Evolutionary conservation across 1,284 basidiomycete species (phyloP).

Genomic region (Testicularia cyperi): DNA sequence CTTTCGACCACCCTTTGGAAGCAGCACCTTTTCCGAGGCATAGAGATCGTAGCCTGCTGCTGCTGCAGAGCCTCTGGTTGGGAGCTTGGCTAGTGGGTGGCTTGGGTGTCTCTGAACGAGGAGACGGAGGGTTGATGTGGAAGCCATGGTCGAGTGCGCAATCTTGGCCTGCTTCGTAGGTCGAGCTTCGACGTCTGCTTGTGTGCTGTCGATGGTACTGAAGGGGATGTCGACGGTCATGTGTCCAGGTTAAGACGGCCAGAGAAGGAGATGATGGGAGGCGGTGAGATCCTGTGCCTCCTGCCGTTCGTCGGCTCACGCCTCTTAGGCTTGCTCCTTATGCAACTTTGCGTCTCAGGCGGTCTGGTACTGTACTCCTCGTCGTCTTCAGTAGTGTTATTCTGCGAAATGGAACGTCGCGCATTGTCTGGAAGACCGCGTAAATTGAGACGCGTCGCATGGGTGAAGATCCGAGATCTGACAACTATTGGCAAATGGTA

Average conservation of each 20-base stretch:
- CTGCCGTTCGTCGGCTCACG: too few relatives aligned
- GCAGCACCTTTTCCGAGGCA: slow-evolving; percentile 65
- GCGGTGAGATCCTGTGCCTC: too few relatives aligned
- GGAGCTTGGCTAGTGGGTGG: slow-evolving; percentile 72
- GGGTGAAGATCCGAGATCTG: too few relatives aligned
- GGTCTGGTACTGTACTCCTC: too few relatives aligned
- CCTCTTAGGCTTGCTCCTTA: too few relatives aligned
- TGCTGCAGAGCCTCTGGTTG: slow-evolving; percentile 80
- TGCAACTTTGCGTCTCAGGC: too few relatives aligned
- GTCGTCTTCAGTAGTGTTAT: too few relatives aligned
- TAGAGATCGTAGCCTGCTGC: slow-evolving; percentile 95
- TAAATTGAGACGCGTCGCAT: too few relatives aligned
- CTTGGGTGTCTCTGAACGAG: slow-evolving; percentile 80
- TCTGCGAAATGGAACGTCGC: too few relatives aligned
- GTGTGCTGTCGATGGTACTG: neutral
- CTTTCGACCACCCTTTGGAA: slow-evolving; percentile 70
- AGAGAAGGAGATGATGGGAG: neutral
- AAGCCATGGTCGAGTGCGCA: slow-evolving; percentile 7
- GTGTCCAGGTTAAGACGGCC: neutral
- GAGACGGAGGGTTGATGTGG: slow-evolving; percentile 62
- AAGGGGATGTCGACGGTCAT: slow-evolving; percentile 5
- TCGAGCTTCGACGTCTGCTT: too few relatives aligned
- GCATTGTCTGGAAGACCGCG: too few relatives aligned
- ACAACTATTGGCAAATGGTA: too few relatives aligned
- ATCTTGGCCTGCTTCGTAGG: slow-evolving; percentile 15